Percentiles rank a stretch among this genome's conserved stretches.
Evolutionary conservation across 345 rosid genomes (phyloP).

Genomic region (Lepidium didymum): DNA sequence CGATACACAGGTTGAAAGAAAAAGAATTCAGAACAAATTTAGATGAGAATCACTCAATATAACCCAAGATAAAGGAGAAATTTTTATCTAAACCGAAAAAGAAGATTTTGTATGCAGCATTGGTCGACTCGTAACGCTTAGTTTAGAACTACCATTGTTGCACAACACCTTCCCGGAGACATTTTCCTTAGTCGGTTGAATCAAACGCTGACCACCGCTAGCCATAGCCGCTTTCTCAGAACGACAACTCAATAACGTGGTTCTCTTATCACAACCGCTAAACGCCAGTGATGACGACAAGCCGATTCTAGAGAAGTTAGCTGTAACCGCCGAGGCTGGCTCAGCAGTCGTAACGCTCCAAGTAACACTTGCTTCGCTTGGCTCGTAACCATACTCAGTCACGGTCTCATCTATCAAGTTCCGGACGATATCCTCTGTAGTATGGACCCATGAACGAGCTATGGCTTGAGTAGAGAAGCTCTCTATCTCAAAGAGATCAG

Average conservation of each 20-base stretch:
- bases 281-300: conserved; percentile 17
- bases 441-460: conserved; percentile 5
- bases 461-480: conserved; percentile 74
- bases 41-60: neutral
- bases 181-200: conserved; percentile 6
- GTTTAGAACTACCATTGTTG: conserved; percentile 18
- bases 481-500: conserved; percentile 93
- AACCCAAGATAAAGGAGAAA: neutral
- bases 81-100: neutral
- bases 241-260: conserved; percentile 53
- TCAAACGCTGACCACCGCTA: conserved; percentile 9
- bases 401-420: conserved; percentile 60
- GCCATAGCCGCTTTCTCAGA: conserved; percentile 66
- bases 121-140: conserved; percentile 12
- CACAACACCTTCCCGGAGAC: conserved; percentile 9
- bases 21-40: neutral
- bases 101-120: neutral
- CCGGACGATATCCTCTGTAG: conserved; percentile 28
- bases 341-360: conserved; percentile 94
- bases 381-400: conserved; percentile 61
- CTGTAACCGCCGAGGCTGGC: conserved; percentile 27
- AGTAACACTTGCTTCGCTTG: conserved; percentile 83
- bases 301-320: conserved; percentile 45
- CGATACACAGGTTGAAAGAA: neutral
- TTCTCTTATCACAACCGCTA: conserved; percentile 21